A percentile compares a stretch with the other conserved stretches of the same genome.
Conservation (phyloP, 75 land plant genomes). For the Sequoia sempervirens region DNA sequence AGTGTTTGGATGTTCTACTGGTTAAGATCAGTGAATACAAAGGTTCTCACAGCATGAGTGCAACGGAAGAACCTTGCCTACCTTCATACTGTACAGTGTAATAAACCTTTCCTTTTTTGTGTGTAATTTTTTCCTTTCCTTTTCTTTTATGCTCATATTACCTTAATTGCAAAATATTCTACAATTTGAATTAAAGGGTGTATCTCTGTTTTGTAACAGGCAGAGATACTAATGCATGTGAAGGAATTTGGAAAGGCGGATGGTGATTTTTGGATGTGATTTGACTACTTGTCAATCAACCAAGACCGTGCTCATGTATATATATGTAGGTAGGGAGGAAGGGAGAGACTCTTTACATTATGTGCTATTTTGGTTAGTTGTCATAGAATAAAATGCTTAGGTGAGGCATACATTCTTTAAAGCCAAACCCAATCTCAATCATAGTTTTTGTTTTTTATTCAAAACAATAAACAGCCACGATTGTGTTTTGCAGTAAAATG, state of each 20-base stretch:
- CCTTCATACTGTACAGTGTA: background rate
- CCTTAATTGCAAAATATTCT: background rate
- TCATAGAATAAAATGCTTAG: background rate
- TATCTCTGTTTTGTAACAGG: background rate
- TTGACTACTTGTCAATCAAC: background rate
- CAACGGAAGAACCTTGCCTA: background rate
- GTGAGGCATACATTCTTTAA: background rate
- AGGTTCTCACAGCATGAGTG: background rate
- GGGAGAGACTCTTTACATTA: too few species aligned
- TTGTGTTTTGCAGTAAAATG: too few species aligned
- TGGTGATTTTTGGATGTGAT: background rate
- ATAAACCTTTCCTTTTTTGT: background rate
- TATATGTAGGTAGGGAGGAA: too few species aligned
- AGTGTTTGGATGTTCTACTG: background rate
- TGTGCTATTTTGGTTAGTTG: background rate
- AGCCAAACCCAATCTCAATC: background rate
- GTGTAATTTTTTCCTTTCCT: background rate
- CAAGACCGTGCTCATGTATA: background rate
- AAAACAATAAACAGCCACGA: too few species aligned
- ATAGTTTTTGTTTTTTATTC: too few species aligned
- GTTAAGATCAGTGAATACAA: background rate
- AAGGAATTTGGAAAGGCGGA: background rate
- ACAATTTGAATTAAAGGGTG: background rate
- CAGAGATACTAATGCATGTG: background rate
- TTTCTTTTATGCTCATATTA: background rate